These are phyloP conservation scores for Pontederia paniculata DNA, from an alignment of 176 grass and related monocot species.

Conservation along the genomic window DNA sequence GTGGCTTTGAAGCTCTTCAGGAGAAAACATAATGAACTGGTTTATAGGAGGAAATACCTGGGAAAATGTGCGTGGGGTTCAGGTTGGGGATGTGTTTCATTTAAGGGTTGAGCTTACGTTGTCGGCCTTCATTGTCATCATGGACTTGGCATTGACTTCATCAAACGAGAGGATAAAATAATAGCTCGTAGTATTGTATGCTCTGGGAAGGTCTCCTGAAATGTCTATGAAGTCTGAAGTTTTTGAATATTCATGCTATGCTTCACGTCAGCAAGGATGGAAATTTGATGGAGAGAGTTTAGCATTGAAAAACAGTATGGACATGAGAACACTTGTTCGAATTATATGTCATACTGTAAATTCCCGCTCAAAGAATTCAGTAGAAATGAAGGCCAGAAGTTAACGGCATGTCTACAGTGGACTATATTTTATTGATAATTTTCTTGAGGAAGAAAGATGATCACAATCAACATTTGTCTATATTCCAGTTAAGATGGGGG, in stretches of 20 bases:
- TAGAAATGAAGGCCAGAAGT: conserved; percentile 28
- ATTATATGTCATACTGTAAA: conserved; percentile 47
- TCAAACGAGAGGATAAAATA: conserved; percentile 33
- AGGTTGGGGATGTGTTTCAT: conserved; percentile 67
- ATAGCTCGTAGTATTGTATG: conserved; percentile 60
- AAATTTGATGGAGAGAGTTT: conserved; percentile 49
- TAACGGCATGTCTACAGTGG: conserved; percentile 30
- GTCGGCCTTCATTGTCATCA: conserved; percentile 62
- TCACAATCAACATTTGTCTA: conserved; percentile 32
- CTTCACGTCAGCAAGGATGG: conserved; percentile 16
- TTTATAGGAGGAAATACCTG: conserved; percentile 44
- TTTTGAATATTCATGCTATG: conserved; percentile 49
- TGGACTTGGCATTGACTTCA: conserved; percentile 39
- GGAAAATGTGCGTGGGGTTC: conserved; percentile 50
- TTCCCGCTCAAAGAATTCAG: background rate
- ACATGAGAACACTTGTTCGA: conserved; percentile 64
- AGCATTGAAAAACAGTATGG: conserved; percentile 65
- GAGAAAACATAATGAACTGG: conserved; percentile 22
- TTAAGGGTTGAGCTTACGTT: conserved; percentile 54
- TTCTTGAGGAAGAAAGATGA: conserved; percentile 44
- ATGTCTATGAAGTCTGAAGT: conserved; percentile 48
- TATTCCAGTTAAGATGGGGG: conserved; percentile 53
- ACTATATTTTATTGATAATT: conserved; percentile 77
- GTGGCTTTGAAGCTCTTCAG: conserved; percentile 56
- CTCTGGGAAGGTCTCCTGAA: conserved; percentile 23